Evolutionary conservation across 1,284 basidiomycete species (phyloP), one percentile per base, ranked within the genome.

Genomic region (Apiotrichum laibachii): DNA sequence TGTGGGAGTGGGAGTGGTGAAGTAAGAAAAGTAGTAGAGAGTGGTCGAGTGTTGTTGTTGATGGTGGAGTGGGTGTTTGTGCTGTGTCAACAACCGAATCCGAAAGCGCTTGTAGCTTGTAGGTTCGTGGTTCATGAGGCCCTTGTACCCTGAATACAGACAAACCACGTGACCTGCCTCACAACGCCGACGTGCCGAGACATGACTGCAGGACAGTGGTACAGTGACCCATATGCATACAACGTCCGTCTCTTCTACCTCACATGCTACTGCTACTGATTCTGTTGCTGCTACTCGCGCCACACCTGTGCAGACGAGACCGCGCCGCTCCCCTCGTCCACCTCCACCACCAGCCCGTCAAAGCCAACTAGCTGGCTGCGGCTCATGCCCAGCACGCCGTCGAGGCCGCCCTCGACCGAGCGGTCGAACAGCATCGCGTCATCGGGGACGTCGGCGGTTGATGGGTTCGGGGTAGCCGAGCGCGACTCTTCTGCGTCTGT

Each of bases 401-500:
- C 73, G 42, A 84, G 81, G 53, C 92, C 88, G 26, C 70, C 71
- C 53, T 92, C 89, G 61, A 89, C 88, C 5, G 88, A 86, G 53
- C 90, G 83, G 73, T 93, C 88, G n/a, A 92, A 83, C 34, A 86
- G 80, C 91, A 93, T 93, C 0, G 88, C 88, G 26, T 72, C 67
- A 10, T 47, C 21, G 72, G 59, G 31, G 2, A 42, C 47, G 13
- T 44, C 51, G 21, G 42, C 18, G 12, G 43, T 15, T n/a, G 40
- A 4, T 2, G 16, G 40, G 43, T 21, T 21, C 10, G 43, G 43
- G 1, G 34, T 49, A 12, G 26, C 12, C 15, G 22, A 12, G 13
- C 22, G 45, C 22, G 15, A 31, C 19, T 46, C 45, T 4, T 39
- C 35, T 1, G 50, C n/a, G 21, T 52, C 50, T 18, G 26, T 12